Evolutionary conservation across 495 filamentous ascomycete species (phyloP).

Genomic region (Hypoxylon crocopeplum): DNA sequence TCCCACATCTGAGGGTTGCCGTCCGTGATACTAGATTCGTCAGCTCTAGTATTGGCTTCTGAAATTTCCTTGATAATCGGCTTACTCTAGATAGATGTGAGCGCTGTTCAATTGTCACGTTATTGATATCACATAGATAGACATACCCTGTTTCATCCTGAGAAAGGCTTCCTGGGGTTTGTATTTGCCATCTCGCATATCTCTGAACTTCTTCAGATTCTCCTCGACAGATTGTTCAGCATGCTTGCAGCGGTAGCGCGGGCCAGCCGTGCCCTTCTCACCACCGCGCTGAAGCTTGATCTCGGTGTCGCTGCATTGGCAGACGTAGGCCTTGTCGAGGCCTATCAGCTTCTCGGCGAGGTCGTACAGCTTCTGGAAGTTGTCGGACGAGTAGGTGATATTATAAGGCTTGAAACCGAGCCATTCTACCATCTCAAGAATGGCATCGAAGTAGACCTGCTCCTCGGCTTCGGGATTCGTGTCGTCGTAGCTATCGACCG

Average conservation of each 20-base stretch:
- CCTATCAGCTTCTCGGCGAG: slow-evolving; percentile 83
- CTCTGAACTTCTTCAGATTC: slow-evolving; percentile 82
- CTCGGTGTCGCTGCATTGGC: slow-evolving; percentile 64
- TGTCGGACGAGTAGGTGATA: slow-evolving; percentile 80
- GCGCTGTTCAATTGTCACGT: slow-evolving; percentile 44
- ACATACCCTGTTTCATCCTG: slow-evolving; percentile 85
- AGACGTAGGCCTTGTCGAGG: slow-evolving; percentile 57
- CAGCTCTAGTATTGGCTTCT: slow-evolving; percentile 67
- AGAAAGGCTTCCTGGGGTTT: slow-evolving; percentile 85
- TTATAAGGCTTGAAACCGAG: slow-evolving; percentile 78
- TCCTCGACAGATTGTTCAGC: slow-evolving; percentile 75
- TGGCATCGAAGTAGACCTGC: slow-evolving; percentile 77
- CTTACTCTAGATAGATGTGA: slow-evolving; percentile 71
- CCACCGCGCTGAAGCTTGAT: slow-evolving; percentile 87
- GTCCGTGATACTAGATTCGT: slow-evolving; percentile 54
- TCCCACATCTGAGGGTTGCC: slow-evolving; percentile 67
- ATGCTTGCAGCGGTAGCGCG: slow-evolving; percentile 80
- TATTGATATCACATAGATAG: slow-evolving; percentile 28
- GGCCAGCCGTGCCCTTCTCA: slow-evolving; percentile 63
- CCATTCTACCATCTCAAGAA: slow-evolving; percentile 81
- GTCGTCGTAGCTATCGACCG: slow-evolving; percentile 65
- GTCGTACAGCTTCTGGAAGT: slow-evolving; percentile 88
- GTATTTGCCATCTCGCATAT: slow-evolving; percentile 92
- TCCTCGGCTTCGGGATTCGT: slow-evolving; percentile 87
- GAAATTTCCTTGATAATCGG: slow-evolving; percentile 65